Base-by-base conservation (phyloP, 2,329 filamentous ascomycete species). In the Claviceps sorghi region DNA sequence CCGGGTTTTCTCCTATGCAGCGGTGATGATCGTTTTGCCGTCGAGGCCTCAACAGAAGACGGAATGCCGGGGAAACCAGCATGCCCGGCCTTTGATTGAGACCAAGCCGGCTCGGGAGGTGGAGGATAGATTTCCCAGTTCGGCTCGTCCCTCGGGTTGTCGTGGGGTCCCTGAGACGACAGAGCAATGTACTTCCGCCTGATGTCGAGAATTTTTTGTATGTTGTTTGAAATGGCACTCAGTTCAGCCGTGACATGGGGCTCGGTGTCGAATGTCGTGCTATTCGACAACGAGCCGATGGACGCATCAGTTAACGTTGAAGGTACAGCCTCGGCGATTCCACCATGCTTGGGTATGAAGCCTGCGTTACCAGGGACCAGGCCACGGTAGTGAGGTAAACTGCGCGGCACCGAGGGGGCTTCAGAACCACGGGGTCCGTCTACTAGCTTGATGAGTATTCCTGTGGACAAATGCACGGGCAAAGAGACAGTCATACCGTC, bases 51-150 rank as follows among this genome's bases (percentile, higher is more conserved):
- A n/a, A 22, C 32, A 38, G 49, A 49, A 13, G 44, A 29, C 30
- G 36, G 6, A 2, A 15, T n/a, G 15, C 47, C 52, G 13, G 42
- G 68, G 52, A 56, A 49, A 7, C 48, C 44, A 43, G 55, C 34
- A 44, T 59, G 48, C 21, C 53, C 57, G 7, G 54, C 56, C 3
- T 51, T 63, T 60, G 52, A 66, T 60, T 54, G 67, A 61, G 50
- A 65, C 91, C 93, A 97, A 2, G 88, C 87, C 17, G 93, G 93
- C 61, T 94, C 87, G 6, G 91, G 93, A 4, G 90, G 90, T 15
- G 87, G 82, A 10, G 93, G 93, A 61, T 97, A 97, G 45, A 98
- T 88, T 51, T 78, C 76, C 91, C 91, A 98, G 49, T 75, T 78
- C 0, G 83, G 77, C 19, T 85, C 79, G 64, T 97, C 89, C 60